Percentiles rank a stretch among this genome's conserved stretches.
Conservation (phyloP, 345 rosid genomes). For the Alliaria petiolata region DNA sequence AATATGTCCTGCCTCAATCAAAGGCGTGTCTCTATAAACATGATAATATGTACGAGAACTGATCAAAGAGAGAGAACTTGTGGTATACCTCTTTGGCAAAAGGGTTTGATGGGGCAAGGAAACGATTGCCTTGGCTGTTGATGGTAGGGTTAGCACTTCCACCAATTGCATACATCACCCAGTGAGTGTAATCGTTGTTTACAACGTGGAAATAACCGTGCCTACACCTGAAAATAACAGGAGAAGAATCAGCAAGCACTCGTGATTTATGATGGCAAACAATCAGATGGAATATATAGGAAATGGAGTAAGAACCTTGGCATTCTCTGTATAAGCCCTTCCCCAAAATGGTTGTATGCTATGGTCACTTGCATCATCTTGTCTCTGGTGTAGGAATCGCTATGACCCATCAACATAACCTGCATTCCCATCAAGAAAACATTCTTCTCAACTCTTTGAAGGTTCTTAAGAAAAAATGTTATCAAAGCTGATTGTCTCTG, state of each 20-base stretch:
- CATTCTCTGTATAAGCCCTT: conserved; percentile 98
- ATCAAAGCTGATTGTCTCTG: neutral
- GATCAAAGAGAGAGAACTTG: neutral
- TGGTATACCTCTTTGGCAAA: conserved; percentile 57
- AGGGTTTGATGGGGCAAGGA: conserved; percentile 75
- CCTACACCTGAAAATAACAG: conserved; percentile 60
- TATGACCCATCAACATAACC: conserved; percentile 98
- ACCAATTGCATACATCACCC: conserved; percentile 99
- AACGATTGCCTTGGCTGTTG: conserved; percentile 94
- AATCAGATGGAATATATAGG: neutral
- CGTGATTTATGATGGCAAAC: neutral
- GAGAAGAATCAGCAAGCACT: neutral
- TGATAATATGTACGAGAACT: neutral
- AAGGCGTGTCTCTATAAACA: neutral
- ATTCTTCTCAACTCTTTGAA: neutral
- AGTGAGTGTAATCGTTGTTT: conserved; percentile 97
- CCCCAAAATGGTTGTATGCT: conserved; percentile 97
- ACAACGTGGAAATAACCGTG: conserved; percentile 97
- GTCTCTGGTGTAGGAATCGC: conserved; percentile 89
- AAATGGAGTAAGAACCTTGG: conserved; percentile 51
- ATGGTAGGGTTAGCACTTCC: conserved; percentile 98
- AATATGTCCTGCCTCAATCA: no score
- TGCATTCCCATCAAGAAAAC: conserved; percentile 18
- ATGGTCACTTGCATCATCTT: conserved; percentile 95
- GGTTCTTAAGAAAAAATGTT: neutral